Conservation (phyloP, 352 stramenopile species). For the Phytophthora niederhauseri region DNA sequence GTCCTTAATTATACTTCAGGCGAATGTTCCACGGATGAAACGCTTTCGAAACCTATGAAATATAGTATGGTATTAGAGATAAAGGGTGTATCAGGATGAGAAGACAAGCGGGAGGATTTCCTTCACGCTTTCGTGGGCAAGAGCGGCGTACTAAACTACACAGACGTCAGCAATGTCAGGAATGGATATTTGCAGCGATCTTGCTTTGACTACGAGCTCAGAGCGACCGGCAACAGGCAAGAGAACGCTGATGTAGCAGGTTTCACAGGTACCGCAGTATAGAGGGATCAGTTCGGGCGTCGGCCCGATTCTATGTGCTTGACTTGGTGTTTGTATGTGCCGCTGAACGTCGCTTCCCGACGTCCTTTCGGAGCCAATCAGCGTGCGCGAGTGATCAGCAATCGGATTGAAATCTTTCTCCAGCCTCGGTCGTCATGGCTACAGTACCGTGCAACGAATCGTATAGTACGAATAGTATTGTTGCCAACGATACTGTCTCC, state of each 20-base stretch:
- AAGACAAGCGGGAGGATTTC: not conserved
- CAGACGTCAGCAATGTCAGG: no score
- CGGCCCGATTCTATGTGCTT: constrained; percentile 1
- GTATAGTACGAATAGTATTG: no score
- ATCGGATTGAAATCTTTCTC: constrained; percentile 10
- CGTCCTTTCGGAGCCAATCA: constrained; percentile 2
- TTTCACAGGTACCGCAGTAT: not conserved
- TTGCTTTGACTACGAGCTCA: not conserved
- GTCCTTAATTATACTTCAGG: constrained; percentile 4
- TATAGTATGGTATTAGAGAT: not conserved
- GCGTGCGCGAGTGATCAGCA: constrained; percentile 1
- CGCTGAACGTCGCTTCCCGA: not conserved
- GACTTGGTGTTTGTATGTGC: not conserved
- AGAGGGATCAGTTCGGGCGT: not conserved
- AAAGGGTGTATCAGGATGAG: not conserved
- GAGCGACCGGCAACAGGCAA: not conserved
- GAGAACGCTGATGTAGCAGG: not conserved
- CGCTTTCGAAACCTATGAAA: not conserved
- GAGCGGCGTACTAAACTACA: no score
- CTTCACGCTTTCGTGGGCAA: no score
- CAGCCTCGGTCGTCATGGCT: constrained; percentile 23
- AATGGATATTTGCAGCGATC: no score
- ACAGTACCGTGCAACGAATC: no score
- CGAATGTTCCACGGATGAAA: not conserved
- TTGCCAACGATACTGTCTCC: constrained; percentile 3